These are phyloP conservation scores for Colletotrichum costaricense DNA, from an alignment of 2,329 filamentous ascomycete genomes.

Conservation along the genomic window DNA sequence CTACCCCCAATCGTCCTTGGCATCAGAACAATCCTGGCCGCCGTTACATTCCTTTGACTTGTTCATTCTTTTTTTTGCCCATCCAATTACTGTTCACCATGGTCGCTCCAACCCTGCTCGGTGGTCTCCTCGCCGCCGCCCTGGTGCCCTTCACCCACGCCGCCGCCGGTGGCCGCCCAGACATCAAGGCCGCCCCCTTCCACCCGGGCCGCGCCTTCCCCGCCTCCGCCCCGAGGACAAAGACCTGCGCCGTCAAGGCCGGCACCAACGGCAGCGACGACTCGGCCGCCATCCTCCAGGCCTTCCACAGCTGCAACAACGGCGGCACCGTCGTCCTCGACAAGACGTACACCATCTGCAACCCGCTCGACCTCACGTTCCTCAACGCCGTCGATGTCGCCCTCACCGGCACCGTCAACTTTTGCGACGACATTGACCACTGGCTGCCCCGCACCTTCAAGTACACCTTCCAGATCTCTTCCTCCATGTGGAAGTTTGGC, in stretches of 20 bases:
- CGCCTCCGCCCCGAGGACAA: slow-evolving; percentile 37
- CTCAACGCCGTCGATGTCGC: slow-evolving; percentile 72
- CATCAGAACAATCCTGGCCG: slow-evolving; percentile 1
- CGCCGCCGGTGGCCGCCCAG: slow-evolving; percentile 23
- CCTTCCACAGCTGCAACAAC: slow-evolving; percentile 69
- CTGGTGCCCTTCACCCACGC: slow-evolving; percentile 24
- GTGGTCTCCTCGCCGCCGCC: slow-evolving; percentile 33
- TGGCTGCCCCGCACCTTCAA: slow-evolving; percentile 75
- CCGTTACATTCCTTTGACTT: background rate
- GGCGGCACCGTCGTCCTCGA: slow-evolving; percentile 72
- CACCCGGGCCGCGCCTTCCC: slow-evolving; percentile 36
- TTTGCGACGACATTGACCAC: slow-evolving; percentile 75
- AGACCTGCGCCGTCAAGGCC: slow-evolving; percentile 42
- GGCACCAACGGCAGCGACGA: slow-evolving; percentile 42
- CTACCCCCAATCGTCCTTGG: slow-evolving; percentile 4
- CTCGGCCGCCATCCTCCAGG: slow-evolving; percentile 58
- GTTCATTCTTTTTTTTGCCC: background rate
- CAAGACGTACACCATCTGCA: slow-evolving; percentile 70
- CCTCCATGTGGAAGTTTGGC: slow-evolving; percentile 49
- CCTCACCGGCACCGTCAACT: slow-evolving; percentile 66
- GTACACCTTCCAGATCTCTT: slow-evolving; percentile 74
- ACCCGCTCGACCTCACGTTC: slow-evolving; percentile 73
- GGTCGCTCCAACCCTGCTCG: slow-evolving; percentile 29
- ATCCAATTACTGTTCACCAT: slow-evolving; percentile 3
- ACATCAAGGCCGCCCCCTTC: slow-evolving; percentile 37